Evolutionary conservation across 768 basidiomycete genomes (phyloP).

Genomic region (Tulasnella sp.): DNA sequence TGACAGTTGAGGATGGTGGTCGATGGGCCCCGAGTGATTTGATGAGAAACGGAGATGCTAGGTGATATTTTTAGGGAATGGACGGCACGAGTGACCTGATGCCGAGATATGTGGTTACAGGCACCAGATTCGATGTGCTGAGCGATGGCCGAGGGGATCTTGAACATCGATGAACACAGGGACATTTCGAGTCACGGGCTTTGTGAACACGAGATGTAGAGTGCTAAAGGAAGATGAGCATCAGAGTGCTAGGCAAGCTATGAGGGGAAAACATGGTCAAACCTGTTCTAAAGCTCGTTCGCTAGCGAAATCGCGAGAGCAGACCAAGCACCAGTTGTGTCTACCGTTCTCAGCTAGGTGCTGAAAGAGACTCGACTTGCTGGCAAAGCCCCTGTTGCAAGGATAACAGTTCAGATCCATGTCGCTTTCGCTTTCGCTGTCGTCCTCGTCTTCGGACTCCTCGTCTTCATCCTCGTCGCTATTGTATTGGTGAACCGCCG

Average conservation of each 20-base stretch:
- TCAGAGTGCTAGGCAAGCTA: neutral
- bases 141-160: slow-evolving; percentile 43
- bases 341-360: no score
- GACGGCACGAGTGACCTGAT: slow-evolving; percentile 32
- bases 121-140: slow-evolving; percentile 52
- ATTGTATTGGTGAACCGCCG: no score
- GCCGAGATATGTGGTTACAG: slow-evolving; percentile 43
- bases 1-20: slow-evolving; percentile 2
- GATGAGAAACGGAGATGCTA: slow-evolving; percentile 45
- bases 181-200: slow-evolving; percentile 26
- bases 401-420: no score
- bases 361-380: no score
- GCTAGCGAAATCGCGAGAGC: no score
- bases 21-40: slow-evolving; percentile 35
- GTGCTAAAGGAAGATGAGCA: slow-evolving; percentile 29
- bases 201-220: slow-evolving; percentile 42
- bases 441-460: no score
- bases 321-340: no score
- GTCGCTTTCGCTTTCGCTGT: no score
- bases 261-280: no score
- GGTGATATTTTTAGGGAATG: slow-evolving; percentile 35
- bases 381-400: no score
- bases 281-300: no score
- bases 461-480: no score
- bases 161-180: slow-evolving; percentile 40